Base-by-base conservation (phyloP, 2,329 filamentous ascomycete genomes). In the Pyrenochaeta sp. region DNA sequence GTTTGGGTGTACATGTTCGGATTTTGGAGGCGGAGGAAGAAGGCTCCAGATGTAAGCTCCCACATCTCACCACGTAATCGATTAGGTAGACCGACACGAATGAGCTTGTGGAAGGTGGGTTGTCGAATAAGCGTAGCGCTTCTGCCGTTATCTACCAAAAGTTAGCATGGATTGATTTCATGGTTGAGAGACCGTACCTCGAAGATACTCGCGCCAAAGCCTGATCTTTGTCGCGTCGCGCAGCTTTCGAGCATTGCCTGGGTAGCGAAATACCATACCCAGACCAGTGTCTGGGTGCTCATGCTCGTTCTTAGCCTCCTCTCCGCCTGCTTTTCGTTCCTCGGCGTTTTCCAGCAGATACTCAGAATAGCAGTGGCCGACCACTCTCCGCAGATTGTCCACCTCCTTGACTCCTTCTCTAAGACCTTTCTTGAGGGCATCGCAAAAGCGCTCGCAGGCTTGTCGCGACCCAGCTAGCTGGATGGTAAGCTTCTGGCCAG, bases 211-310 rank as follows among this genome's bases (percentile, higher is more conserved):
- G 52, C 91, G 92, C 95, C 95, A 99, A 35, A 99, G 79, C 40
- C 95, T 85, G 90, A 99, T 98, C 81, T 99, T 99, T 71, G 94
- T 96, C 51, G 92, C 85, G 75, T 99, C 95, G 64, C 95, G 86
- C 54, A 98, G 83, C 78, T 98, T 98, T 72, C 93, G 91, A 32
- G 93, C 86, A 78, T 99, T 96, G 51, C 95, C 95, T 1, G 95
- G 95, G 71, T 99, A 99, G 68, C 90, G 88, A 77, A 97, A 99
- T 12, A 96, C 77, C 85, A 96, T 91, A 31, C 95, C 95, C 31
- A 99, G 81, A 1, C 95, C 95, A 18, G 93, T 95, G 77, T 99
- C 94, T n/a, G 95, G 94, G 12, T 90, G 86, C 48, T 84, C 83
- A 58, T 57, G 69, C 45, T 87, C 86, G 32, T 74, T 69, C 39